Evolutionary conservation across 805 yeast species (phyloP).

Genomic region (Scheffersomyces lignosus): DNA sequence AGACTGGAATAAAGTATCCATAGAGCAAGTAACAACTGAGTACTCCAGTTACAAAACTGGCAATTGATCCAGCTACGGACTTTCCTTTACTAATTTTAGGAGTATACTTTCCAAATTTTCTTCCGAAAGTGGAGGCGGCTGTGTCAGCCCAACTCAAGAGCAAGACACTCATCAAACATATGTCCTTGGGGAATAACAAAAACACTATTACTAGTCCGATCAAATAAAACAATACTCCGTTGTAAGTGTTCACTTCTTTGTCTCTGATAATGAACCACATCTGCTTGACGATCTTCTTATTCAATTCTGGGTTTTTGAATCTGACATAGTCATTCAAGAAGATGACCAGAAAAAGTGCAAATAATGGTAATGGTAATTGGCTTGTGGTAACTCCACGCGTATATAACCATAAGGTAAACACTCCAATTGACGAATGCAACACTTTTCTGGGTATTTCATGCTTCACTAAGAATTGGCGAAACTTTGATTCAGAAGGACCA

Average conservation of each 20-base stretch:
- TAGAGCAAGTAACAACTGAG: conserved; percentile 67
- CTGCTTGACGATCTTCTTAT: conserved; percentile 60
- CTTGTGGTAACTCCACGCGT: conserved; percentile 55
- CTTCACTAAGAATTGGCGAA: conserved; percentile 53
- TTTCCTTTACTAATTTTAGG: conserved; percentile 74
- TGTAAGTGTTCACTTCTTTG: conserved; percentile 65
- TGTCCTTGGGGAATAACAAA: conserved; percentile 72
- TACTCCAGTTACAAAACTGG: conserved; percentile 78
- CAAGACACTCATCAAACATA: conserved; percentile 71
- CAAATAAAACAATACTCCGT: conserved; percentile 88
- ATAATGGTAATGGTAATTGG: conserved; percentile 61
- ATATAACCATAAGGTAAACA: conserved; percentile 73
- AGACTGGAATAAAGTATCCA: conserved; percentile 68
- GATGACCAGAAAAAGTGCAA: conserved; percentile 54
- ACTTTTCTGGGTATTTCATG: conserved; percentile 89
- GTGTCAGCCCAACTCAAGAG: conserved; percentile 96
- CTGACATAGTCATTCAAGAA: conserved; percentile 68
- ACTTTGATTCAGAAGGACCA: conserved; percentile 3
- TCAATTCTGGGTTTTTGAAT: conserved; percentile 59
- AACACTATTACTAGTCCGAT: conserved; percentile 77
- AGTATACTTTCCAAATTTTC: conserved; percentile 80
- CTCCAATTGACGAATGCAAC: conserved; percentile 87
- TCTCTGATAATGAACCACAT: conserved; percentile 87
- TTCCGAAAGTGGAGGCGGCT: conserved; percentile 92
- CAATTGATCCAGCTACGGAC: conserved; percentile 86